Evolutionary conservation across 1,284 basidiomycete species (phyloP).

Genomic region (Trametes sp.): DNA sequence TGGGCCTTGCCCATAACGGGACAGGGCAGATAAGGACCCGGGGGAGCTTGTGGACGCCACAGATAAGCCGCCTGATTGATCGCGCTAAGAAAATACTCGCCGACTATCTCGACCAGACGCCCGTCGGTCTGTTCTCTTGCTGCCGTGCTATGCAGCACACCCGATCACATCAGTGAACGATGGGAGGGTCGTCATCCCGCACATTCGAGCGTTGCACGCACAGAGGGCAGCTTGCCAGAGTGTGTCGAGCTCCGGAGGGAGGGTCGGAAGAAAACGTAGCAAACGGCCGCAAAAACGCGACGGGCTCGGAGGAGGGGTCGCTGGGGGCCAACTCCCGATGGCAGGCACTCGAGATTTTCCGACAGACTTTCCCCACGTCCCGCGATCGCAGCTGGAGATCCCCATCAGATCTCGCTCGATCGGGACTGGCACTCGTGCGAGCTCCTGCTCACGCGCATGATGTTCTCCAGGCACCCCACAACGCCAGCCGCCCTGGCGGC

Average conservation of each 20-base stretch:
- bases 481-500: neutral
- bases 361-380: conserved; percentile 4
- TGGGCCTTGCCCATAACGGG: conserved; percentile 6
- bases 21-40: conserved; percentile 19
- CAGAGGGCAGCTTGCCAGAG: neutral
- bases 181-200: neutral
- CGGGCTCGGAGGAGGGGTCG: neutral
- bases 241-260: too few species aligned
- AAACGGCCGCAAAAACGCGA: neutral
- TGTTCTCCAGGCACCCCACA: neutral
- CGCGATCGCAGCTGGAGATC: conserved; percentile 2
- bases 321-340: neutral
- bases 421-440: neutral
- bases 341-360: conserved; percentile 9
- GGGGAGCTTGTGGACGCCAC: conserved; percentile 22
- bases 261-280: neutral
- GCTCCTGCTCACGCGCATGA: neutral
- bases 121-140: neutral
- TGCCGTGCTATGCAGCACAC: neutral
- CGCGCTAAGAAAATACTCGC: neutral
- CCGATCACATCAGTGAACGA: neutral
- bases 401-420: conserved; percentile 8
- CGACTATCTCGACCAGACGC: neutral
- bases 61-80: conserved; percentile 25
- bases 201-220: neutral